These are phyloP conservation scores for Glaciozyma antarctica DNA, from an alignment of 768 basidiomycete genomes.

Conservation along the genomic window DNA sequence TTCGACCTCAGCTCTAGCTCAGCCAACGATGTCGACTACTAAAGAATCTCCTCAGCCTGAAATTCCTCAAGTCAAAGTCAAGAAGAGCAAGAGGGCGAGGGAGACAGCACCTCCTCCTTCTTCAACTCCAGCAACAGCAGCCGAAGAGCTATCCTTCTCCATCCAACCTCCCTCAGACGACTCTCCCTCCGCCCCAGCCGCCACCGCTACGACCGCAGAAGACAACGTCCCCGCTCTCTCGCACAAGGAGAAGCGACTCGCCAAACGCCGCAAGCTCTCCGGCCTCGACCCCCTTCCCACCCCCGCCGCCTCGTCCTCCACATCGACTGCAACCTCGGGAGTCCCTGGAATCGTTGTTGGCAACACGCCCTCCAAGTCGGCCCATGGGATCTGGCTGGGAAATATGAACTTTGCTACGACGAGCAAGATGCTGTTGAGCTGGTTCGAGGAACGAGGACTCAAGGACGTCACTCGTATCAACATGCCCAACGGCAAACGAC, in stretches of 20 bases:
- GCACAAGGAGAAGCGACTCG: slow-evolving; percentile 33
- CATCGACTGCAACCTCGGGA: background rate
- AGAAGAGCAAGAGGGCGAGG: background rate
- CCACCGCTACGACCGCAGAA: background rate
- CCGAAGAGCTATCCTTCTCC: background rate
- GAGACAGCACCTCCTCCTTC: background rate
- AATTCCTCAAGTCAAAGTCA: background rate
- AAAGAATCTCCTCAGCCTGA: no score
- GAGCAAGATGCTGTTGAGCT: slow-evolving; percentile 50
- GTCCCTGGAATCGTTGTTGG: slow-evolving; percentile 30
- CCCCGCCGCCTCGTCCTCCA: background rate
- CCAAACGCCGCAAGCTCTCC: slow-evolving; percentile 26
- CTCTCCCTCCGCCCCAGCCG: background rate
- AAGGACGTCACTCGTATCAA: slow-evolving; percentile 64
- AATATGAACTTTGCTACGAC: slow-evolving; percentile 88
- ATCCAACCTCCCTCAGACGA: background rate
- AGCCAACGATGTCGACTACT: no score
- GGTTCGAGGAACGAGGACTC: slow-evolving; percentile 24
- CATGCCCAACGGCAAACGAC: slow-evolving; percentile 58
- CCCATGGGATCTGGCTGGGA: slow-evolving; percentile 78
- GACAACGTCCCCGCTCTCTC: slow-evolving; percentile 26
- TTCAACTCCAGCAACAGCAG: background rate
- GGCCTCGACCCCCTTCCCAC: background rate
- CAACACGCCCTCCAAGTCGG: slow-evolving; percentile 33
- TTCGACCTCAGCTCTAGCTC: background rate